Evolutionary conservation across 208 protist species (phyloP).

Genomic region (Wallacemonas sp.): DNA sequence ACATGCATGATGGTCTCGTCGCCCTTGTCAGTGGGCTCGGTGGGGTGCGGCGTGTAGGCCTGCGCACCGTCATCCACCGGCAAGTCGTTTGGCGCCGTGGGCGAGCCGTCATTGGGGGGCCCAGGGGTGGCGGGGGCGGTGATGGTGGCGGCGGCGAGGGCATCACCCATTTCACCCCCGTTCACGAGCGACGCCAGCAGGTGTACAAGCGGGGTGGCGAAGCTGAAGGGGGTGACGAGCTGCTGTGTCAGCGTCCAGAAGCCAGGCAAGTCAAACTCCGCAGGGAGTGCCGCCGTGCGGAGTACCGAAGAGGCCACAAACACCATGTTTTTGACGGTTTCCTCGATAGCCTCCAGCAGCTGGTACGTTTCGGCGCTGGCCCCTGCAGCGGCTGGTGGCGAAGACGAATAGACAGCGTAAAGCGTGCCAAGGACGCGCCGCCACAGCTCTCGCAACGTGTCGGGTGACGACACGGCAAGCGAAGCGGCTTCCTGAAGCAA

Average conservation of each 20-base stretch:
- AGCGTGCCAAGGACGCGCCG: slow-evolving; percentile 69
- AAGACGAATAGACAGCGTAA: slow-evolving; percentile 60
- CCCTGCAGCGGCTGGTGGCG: neutral
- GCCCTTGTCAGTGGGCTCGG: no score
- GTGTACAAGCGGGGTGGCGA: neutral
- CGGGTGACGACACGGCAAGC: slow-evolving; percentile 21
- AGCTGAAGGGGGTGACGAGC: slow-evolving; percentile 1
- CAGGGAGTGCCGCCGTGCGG: neutral
- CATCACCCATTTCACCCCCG: no score
- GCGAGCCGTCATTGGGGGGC: neutral
- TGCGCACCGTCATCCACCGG: no score
- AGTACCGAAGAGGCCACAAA: slow-evolving; percentile 43
- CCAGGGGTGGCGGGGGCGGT: no score
- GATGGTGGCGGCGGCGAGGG: neutral
- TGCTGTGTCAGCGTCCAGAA: neutral
- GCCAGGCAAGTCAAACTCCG: neutral
- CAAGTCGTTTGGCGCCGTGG: no score
- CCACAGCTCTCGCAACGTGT: slow-evolving; percentile 59
- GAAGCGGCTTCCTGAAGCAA: slow-evolving; percentile 57
- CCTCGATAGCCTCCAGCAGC: slow-evolving; percentile 79
- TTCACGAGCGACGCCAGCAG: neutral
- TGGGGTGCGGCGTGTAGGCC: no score
- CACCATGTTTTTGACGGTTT: slow-evolving; percentile 87
- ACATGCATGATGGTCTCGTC: no score
- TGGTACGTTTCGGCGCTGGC: slow-evolving; percentile 33